phyloP scores from a whole-genome alignment of 352 stramenopile species.

The Pythium phragmitis region DNA sequence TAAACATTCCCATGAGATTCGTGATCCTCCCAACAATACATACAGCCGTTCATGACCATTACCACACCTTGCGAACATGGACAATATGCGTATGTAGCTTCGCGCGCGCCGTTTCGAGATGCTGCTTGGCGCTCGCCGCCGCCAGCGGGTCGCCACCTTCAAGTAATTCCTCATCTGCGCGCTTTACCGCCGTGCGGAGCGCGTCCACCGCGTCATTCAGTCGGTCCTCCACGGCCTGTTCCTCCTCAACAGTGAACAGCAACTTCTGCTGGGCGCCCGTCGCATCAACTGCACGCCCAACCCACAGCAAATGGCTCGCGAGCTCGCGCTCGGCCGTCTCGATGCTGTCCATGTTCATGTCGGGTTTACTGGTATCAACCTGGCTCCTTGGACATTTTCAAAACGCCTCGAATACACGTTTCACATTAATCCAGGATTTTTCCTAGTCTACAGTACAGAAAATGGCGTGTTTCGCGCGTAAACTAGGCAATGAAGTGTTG shows the following conservation, averaged over 20 bases:
- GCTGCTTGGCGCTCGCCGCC: conserved; percentile 23
- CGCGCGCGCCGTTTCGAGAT: conserved; percentile 32
- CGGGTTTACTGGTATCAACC: background rate
- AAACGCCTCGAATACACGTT: background rate
- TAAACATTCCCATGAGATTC: background rate
- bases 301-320: conserved; percentile 39
- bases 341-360: conserved; percentile 38
- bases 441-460: background rate
- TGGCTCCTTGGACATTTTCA: background rate
- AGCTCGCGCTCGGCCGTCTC: conserved; percentile 47
- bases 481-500: conserved; percentile 13
- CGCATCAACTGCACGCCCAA: conserved; percentile 41
- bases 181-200: conserved; percentile 36
- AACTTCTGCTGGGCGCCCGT: conserved; percentile 31
- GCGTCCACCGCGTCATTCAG: conserved; percentile 44
- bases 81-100: conserved; percentile 39
- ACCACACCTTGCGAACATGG: conserved; percentile 50
- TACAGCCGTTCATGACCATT: background rate
- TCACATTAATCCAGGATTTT: conserved; percentile 1
- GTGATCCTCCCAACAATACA: background rate
- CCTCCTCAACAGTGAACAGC: conserved; percentile 54
- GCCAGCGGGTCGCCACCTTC: conserved; percentile 40
- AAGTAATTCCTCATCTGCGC: conserved; percentile 42
- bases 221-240: conserved; percentile 58
- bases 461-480: background rate